phyloP scores from a whole-genome alignment of 2,329 filamentous ascomycete genomes.

The Whalleya microplaca region DNA sequence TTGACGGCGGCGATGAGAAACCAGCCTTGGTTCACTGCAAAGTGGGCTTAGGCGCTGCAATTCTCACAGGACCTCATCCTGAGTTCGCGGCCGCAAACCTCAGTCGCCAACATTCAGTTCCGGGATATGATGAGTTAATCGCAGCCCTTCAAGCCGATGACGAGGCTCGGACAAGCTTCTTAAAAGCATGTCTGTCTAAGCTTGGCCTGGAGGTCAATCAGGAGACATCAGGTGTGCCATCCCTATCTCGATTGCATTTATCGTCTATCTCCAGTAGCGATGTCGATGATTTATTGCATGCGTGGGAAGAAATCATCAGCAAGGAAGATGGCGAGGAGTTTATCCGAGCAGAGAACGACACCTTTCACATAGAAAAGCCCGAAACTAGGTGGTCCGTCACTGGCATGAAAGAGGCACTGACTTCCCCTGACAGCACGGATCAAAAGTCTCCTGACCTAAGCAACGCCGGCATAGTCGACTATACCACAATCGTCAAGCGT shows the following conservation, averaged over 20 bases:
- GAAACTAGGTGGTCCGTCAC: slow-evolving; percentile 62
- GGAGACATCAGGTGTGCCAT: slow-evolving; percentile 71
- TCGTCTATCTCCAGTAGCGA: slow-evolving; percentile 69
- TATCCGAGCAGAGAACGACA: slow-evolving; percentile 81
- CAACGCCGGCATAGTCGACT: slow-evolving; percentile 70
- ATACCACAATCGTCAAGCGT: slow-evolving; percentile 72
- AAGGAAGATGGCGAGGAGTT: slow-evolving; percentile 69
- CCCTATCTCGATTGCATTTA: slow-evolving; percentile 81
- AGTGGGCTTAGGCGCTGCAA: slow-evolving; percentile 76
- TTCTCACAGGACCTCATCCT: slow-evolving; percentile 88
- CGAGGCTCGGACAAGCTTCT: slow-evolving; percentile 69
- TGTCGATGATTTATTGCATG: slow-evolving; percentile 68
- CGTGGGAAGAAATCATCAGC: slow-evolving; percentile 69
- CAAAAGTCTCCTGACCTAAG: slow-evolving; percentile 32
- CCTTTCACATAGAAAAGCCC: slow-evolving; percentile 75
- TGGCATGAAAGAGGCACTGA: slow-evolving; percentile 58
- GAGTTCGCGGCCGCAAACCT: slow-evolving; percentile 90
- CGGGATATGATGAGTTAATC: slow-evolving; percentile 73
- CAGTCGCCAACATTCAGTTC: slow-evolving; percentile 65
- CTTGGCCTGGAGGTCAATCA: slow-evolving; percentile 79
- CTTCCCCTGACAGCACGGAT: slow-evolving; percentile 36
- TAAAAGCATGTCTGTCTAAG: slow-evolving; percentile 79
- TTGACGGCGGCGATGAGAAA: slow-evolving; percentile 72
- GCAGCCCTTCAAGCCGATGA: slow-evolving; percentile 71
- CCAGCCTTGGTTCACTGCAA: slow-evolving; percentile 85